phyloP scores from a whole-genome alignment of 345 rosid genomes.

The Bruguiera sexangula region DNA sequence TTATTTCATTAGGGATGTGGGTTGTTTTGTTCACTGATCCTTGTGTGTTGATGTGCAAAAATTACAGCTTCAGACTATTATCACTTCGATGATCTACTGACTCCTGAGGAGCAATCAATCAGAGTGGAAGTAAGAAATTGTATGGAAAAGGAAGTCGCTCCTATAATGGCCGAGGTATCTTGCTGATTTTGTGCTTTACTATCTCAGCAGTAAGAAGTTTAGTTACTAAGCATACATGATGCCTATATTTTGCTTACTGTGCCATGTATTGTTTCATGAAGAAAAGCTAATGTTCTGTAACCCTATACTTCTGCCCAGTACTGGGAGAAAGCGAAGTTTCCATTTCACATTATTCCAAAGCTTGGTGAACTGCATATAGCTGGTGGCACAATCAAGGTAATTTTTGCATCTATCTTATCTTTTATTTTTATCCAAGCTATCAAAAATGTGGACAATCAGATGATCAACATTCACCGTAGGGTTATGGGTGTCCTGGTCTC shows the following conservation, averaged over 20 bases:
- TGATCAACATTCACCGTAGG: slow-evolving; percentile 47
- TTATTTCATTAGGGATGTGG: neutral
- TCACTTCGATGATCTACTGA: slow-evolving; percentile 69
- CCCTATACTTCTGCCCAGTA: slow-evolving; percentile 41
- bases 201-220: too few species aligned
- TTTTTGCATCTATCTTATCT: neutral
- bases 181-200: slow-evolving; percentile 4
- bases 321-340: slow-evolving; percentile 99
- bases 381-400: slow-evolving; percentile 94
- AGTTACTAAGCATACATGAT: too few species aligned
- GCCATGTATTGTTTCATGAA: too few species aligned
- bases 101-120: slow-evolving; percentile 66
- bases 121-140: slow-evolving; percentile 65
- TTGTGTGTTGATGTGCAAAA: slow-evolving; percentile 6
- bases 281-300: too few species aligned
- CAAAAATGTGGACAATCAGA: slow-evolving; percentile 1
- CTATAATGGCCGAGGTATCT: slow-evolving; percentile 74
- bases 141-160: slow-evolving; percentile 95
- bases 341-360: slow-evolving; percentile 80
- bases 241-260: too few species aligned
- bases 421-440: neutral
- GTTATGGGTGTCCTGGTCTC: slow-evolving; percentile 93
- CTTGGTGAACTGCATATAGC: slow-evolving; percentile 55
- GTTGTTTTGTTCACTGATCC: neutral
- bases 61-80: slow-evolving; percentile 80